phyloP scores from a whole-genome alignment of 2,329 filamentous ascomycete genomes.

The Furcasterigmium furcatum region DNA sequence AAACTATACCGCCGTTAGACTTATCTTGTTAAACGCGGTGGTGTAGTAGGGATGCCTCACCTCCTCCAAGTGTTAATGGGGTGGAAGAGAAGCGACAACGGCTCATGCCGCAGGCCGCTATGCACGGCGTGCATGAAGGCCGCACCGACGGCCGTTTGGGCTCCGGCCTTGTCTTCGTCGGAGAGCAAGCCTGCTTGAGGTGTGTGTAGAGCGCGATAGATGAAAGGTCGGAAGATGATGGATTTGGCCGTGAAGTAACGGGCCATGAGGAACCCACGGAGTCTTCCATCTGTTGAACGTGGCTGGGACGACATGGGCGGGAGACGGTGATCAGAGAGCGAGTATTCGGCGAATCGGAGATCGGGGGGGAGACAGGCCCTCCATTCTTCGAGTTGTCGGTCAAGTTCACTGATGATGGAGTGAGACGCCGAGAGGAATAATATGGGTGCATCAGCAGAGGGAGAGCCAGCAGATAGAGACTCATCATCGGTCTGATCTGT shows the following conservation, averaged over 20 bases:
- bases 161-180: background rate
- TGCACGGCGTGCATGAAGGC: background rate
- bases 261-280: conserved; percentile 3
- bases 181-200: background rate
- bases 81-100: background rate
- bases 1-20: background rate
- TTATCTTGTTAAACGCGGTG: no score
- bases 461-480: background rate
- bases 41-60: background rate
- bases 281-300: conserved; percentile 2
- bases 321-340: background rate
- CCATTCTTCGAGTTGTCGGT: conserved; percentile 8
- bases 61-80: conserved; percentile 1
- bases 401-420: conserved; percentile 4
- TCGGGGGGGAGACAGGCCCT: background rate
- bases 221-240: conserved; percentile 7
- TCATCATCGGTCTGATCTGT: background rate
- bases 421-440: background rate
- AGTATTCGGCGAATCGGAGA: conserved; percentile 1
- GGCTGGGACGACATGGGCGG: background rate
- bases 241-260: conserved; percentile 8
- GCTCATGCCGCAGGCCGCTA: background rate
- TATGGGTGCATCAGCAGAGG: background rate
- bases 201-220: background rate
- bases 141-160: background rate